Evolutionary conservation across 371 early-diverging fungal genomes (phyloP), one percentile per base, ranked within the genome.

Genomic region (Apophysomyces ossiformis): DNA sequence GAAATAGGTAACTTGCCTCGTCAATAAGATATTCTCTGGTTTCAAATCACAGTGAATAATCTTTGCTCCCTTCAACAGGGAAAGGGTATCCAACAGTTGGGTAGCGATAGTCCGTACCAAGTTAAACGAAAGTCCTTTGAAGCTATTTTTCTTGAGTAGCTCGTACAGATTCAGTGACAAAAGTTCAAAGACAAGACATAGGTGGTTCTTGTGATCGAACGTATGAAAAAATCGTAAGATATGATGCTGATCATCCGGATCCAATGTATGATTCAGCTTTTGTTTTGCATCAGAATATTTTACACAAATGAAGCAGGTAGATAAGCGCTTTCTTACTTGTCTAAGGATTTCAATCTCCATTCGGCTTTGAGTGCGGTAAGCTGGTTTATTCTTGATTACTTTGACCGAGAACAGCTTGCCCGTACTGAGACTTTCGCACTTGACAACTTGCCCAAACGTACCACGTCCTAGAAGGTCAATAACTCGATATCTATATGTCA

Each of bases 1-100:
- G 5, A 37, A 47, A 32, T 54, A 35, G 11, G 11, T 58, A 4
- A 11, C 79, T 58, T 75, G 91, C 93, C 88, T 89, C 69, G 91
- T 91, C n/a, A 99, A 79, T 61, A 99, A 62, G 41, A 98, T 94
- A 74, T 99, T 98, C 73, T 97, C 99, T 1, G 99, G 99, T 78
- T 99, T 99, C 58, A 99, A 84, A 78, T 99, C 99, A 63, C 98
- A 95, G 74, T 99, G 99, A 57, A 98, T 96, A 59, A 99, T 90
- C 39, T 90, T 86, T 4, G 95, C 90, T 65, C 89, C 82, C 67
- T 86, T 88, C 32, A 99, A 74, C 13, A 95, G 81, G 38, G 82
- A 81, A 67, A 99, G 75, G 4, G 95, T 92, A 67, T 96, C 94
- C 60, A 99, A 78, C 18, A 99, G 84, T 70, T 98, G 98, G 26